These are phyloP conservation scores for Talaromyces sp. DNA, from an alignment of 2,329 filamentous ascomycete species.

Conservation along the genomic window DNA sequence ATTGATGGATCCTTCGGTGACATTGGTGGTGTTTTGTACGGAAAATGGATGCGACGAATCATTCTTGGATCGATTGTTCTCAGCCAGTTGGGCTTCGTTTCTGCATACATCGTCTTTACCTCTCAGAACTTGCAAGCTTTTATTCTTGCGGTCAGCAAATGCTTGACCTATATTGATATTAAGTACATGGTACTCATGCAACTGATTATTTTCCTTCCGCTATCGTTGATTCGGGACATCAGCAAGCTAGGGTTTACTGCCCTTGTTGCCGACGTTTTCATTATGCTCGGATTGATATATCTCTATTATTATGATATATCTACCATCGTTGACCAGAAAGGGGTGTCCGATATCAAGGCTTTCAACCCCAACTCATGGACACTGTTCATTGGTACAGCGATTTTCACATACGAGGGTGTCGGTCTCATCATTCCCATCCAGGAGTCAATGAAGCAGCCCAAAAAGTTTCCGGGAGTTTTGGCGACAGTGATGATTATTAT, in stretches of 20 bases:
- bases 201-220: constrained; percentile 88
- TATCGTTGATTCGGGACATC: constrained; percentile 92
- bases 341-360: constrained; percentile 76
- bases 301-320: constrained; percentile 93
- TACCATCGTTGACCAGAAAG: constrained; percentile 70
- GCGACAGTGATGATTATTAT: constrained; percentile 92
- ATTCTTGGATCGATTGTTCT: constrained; percentile 91
- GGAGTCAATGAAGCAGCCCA: constrained; percentile 87
- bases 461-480: constrained; percentile 86
- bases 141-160: constrained; percentile 84
- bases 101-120: constrained; percentile 95
- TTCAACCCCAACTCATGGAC: constrained; percentile 95
- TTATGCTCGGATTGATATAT: constrained; percentile 85
- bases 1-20: constrained; percentile 96
- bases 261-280: constrained; percentile 89
- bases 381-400: constrained; percentile 95
- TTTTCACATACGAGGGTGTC: constrained; percentile 98
- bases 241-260: constrained; percentile 96
- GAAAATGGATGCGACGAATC: constrained; percentile 79
- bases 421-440: constrained; percentile 98
- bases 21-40: constrained; percentile 88
- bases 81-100: constrained; percentile 91
- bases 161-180: constrained; percentile 79
- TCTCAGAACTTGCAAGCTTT: constrained; percentile 94
- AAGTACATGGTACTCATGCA: constrained; percentile 90